Conservation (phyloP, 1,139 yeast species). For the Torulaspora globosa region DNA sequence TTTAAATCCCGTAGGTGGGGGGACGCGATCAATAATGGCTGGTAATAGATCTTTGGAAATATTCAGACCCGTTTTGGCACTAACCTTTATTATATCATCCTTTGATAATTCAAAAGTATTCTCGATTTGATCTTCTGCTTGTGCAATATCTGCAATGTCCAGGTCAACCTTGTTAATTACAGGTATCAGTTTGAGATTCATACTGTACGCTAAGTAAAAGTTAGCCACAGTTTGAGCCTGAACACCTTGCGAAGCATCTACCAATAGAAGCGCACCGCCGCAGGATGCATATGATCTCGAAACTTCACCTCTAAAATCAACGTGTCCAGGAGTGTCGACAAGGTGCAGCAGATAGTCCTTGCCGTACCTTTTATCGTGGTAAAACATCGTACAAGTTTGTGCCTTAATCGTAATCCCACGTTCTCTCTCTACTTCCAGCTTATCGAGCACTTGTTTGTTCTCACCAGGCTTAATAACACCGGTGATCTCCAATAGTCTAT, state of each 20-base stretch:
- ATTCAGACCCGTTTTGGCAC: conserved; percentile 87
- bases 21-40: conserved; percentile 70
- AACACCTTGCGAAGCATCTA: conserved; percentile 94
- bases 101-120: conserved; percentile 73
- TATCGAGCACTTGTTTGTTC: conserved; percentile 87
- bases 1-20: conserved; percentile 59
- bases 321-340: conserved; percentile 98
- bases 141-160: conserved; percentile 73
- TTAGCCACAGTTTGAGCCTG: conserved; percentile 98
- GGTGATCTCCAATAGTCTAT: conserved; percentile 77
- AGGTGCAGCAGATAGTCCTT: conserved; percentile 79
- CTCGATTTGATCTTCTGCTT: conserved; percentile 79
- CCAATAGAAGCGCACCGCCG: conserved; percentile 86
- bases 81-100: conserved; percentile 75
- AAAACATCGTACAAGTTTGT: conserved; percentile 92
- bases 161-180: conserved; percentile 89
- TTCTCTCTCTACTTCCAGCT: conserved; percentile 90
- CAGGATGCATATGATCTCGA: conserved; percentile 92
- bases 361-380: conserved; percentile 51
- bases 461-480: conserved; percentile 76
- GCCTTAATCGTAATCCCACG: conserved; percentile 97
- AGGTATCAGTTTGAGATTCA: conserved; percentile 79
- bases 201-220: conserved; percentile 81
- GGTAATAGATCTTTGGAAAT: conserved; percentile 69
- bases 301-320: conserved; percentile 91